Evolutionary conservation across 2,329 filamentous ascomycete species (phyloP), one percentile per base, ranked within the genome.

Genomic region (Gnomoniopsis smithogilvyi): DNA sequence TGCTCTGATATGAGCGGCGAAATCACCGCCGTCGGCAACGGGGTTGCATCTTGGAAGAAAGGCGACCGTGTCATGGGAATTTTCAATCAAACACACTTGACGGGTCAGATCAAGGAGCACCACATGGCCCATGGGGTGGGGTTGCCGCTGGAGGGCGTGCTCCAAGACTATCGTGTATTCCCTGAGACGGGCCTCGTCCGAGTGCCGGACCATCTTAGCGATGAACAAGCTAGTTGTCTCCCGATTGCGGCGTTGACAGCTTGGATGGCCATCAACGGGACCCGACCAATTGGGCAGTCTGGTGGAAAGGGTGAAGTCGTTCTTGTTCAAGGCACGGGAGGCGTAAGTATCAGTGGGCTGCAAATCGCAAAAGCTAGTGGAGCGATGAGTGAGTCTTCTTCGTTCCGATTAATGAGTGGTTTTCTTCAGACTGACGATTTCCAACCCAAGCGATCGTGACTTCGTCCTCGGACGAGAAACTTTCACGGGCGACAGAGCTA

Each of bases 1-100:
- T 87, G 84, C 70, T 88, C 86, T 22, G 88, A 91, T 71, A 89
- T 88, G 79, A 88, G 86, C 72, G 88, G 88, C 48, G 77, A 78
- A 10, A 75, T 91, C 49, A 73, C 82, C 2, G 70, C 77, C 15
- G 65, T 81, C 33, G 81, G 82, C 36, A 73, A 76, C 11, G 68
- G 71, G 2, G 73, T 74, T 6, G 49, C 62, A 6, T 65, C 67
- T 36, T 83, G 83, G 74, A 76, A 78, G 56, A 71, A 75, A 17
- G 87, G 87, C 59, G 83, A 89, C 59, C 82, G 86, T n/a, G 87
- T 91, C 43, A 78, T 89, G 57, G 81, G 81, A 21, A 88, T 83
- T 54, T 91, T 89, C 72, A 81, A 81, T 65, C 80, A 83, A 68
- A 73, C 72, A 8, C 80, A 84, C 66, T 72, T 85, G 54, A 79